A percentile compares a stretch with the other conserved stretches of the same genome.
These are phyloP conservation scores for Myxozyma vanderwaltii DNA, from an alignment of 805 yeast genomes.

Conservation along the genomic window DNA sequence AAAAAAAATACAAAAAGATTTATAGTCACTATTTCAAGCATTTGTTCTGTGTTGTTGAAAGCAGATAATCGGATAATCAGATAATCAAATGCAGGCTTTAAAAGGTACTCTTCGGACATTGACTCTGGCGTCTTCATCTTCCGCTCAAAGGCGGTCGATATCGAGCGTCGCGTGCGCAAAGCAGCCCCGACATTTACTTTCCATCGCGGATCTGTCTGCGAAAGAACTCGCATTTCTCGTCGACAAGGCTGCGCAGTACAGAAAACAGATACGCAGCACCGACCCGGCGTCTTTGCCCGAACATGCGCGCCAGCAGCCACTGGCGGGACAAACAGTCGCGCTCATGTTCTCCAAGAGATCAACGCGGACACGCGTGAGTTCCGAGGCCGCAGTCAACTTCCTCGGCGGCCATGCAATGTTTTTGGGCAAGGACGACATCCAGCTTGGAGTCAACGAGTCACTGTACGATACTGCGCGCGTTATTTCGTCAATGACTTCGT, in stretches of 20 bases:
- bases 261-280: conserved; percentile 60
- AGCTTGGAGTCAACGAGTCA: conserved; percentile 89
- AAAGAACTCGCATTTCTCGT: conserved; percentile 74
- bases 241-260: conserved; percentile 64
- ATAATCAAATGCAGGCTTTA: conserved; percentile 1
- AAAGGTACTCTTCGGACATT: conserved; percentile 14
- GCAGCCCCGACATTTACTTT: conserved; percentile 69
- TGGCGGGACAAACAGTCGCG: conserved; percentile 81
- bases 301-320: too few species aligned
- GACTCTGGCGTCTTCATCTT: too few species aligned
- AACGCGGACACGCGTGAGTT: conserved; percentile 90
- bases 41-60: too few species aligned
- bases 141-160: conserved; percentile 11
- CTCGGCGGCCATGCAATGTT: conserved; percentile 97
- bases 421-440: conserved; percentile 94
- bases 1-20: too few species aligned
- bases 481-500: conserved; percentile 93
- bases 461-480: conserved; percentile 86
- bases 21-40: too few species aligned
- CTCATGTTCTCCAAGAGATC: conserved; percentile 87
- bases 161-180: background rate
- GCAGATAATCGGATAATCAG: background rate
- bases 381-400: conserved; percentile 91
- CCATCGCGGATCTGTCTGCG: conserved; percentile 75
- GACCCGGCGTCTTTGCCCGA: too few species aligned